Conservation (phyloP, 2,329 filamentous ascomycete species). For the Aspergillus sclerotialis region DNA sequence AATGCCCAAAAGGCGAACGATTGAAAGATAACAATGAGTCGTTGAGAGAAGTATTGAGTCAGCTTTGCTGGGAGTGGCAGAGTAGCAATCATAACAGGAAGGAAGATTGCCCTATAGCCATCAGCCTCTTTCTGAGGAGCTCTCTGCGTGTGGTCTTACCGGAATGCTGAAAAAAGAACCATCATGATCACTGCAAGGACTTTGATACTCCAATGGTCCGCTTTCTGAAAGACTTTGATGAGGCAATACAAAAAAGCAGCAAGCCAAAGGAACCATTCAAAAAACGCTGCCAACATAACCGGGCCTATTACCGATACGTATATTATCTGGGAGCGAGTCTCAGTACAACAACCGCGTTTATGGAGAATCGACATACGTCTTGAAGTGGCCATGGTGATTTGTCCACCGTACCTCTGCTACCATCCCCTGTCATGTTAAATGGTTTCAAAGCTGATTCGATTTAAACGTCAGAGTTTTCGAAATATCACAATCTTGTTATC, state of each 20-base stretch:
- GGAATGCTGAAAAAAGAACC: slow-evolving; percentile 63
- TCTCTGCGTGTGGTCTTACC: slow-evolving; percentile 45
- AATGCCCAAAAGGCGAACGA: slow-evolving; percentile 98
- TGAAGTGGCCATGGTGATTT: slow-evolving; percentile 25
- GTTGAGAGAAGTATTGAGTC: slow-evolving; percentile 62
- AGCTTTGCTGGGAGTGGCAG: slow-evolving; percentile 71
- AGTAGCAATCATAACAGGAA: slow-evolving; percentile 91
- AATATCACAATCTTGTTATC: no score
- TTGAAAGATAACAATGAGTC: slow-evolving; percentile 67
- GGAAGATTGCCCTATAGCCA: slow-evolving; percentile 62
- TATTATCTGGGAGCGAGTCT: slow-evolving; percentile 55
- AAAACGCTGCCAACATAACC: slow-evolving; percentile 73
- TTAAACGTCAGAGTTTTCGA: neutral
- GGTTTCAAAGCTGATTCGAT: neutral
- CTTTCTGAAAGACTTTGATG: slow-evolving; percentile 79
- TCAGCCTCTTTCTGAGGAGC: neutral
- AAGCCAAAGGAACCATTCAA: slow-evolving; percentile 94
- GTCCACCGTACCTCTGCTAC: slow-evolving; percentile 9
- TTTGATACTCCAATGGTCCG: slow-evolving; percentile 77
- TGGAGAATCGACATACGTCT: slow-evolving; percentile 26
- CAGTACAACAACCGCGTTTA: neutral
- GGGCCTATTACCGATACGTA: slow-evolving; percentile 75
- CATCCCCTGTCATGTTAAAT: slow-evolving; percentile 5
- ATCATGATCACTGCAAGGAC: slow-evolving; percentile 71
- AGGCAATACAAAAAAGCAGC: slow-evolving; percentile 91